These are phyloP conservation scores for Colletotrichum shisoi DNA, from an alignment of 2,329 filamentous ascomycete species.

Conservation along the genomic window DNA sequence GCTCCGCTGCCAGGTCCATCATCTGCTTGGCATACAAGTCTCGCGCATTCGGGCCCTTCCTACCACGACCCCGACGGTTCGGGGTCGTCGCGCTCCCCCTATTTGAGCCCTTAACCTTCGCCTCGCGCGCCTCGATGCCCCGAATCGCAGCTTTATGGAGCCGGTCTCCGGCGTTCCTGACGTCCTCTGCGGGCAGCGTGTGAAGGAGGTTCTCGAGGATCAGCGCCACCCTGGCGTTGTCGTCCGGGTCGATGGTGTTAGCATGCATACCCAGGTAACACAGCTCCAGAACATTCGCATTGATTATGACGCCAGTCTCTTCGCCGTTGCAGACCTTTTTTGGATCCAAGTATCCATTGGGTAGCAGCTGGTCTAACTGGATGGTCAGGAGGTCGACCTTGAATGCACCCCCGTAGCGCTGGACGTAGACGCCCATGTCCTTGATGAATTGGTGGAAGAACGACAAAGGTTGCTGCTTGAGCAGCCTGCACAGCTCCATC, in stretches of 20 bases:
- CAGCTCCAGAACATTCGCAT: conserved; percentile 57
- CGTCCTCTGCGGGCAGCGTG: conserved; percentile 54
- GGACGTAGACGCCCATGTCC: conserved; percentile 27
- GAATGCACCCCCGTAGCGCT: conserved; percentile 14
- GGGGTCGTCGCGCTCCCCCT: conserved; percentile 49
- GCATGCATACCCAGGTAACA: conserved; percentile 74
- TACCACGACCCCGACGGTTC: conserved; percentile 18
- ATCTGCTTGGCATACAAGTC: conserved; percentile 56
- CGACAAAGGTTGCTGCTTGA: conserved; percentile 66
- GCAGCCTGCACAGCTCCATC: conserved; percentile 63
- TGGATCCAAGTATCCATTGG: conserved; percentile 53
- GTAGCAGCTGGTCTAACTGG: conserved; percentile 56
- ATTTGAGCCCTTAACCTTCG: conserved; percentile 52
- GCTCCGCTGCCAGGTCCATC: conserved; percentile 55
- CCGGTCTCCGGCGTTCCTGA: conserved; percentile 47
- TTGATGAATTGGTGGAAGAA: conserved; percentile 65
- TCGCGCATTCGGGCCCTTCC: conserved; percentile 45
- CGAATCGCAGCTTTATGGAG: conserved; percentile 53
- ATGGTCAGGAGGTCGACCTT: conserved; percentile 41
- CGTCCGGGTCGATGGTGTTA: conserved; percentile 64
- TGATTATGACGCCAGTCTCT: conserved; percentile 52
- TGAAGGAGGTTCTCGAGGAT: conserved; percentile 71
- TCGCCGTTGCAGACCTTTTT: conserved; percentile 48
- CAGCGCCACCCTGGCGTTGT: conserved; percentile 77
- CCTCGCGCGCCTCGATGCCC: conserved; percentile 59